These are phyloP conservation scores for Vachellia pachyceras DNA, from an alignment of 306 rosid species.

Conservation along the genomic window DNA sequence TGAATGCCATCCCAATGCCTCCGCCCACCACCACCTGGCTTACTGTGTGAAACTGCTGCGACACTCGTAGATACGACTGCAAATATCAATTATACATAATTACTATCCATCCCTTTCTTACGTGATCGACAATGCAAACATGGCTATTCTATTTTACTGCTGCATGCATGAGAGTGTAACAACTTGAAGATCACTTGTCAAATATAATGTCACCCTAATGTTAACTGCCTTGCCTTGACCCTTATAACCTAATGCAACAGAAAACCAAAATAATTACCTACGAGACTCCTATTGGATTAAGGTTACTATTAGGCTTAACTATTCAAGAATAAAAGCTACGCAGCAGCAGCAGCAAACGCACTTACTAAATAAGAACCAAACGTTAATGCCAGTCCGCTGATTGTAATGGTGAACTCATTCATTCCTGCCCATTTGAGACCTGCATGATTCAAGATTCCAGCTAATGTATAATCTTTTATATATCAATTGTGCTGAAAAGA, in stretches of 20 bases:
- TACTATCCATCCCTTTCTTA: neutral
- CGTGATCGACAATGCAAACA: neutral
- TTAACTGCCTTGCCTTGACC: no score
- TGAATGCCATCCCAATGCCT: conserved; percentile 49
- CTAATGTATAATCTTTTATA: neutral
- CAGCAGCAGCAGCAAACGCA: neutral
- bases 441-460: conserved; percentile 22
- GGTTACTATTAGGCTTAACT: no score
- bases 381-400: conserved; percentile 50
- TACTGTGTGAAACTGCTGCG: conserved; percentile 59
- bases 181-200: neutral
- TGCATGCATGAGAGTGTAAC: neutral
- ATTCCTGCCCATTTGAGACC: conserved; percentile 64
- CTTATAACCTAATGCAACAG: no score
- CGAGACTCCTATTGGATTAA: no score
- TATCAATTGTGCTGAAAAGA: neutral
- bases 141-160: neutral
- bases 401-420: conserved; percentile 44
- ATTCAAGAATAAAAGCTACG: neutral
- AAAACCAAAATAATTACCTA: no score
- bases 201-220: no score
- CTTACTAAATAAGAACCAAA: conserved; percentile 75
- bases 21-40: conserved; percentile 76
- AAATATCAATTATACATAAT: neutral
- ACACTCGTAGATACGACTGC: conserved; percentile 78